Evolutionary conservation across 139 green algal genomes (phyloP).

Genomic region (Dunaliella primolecta): DNA sequence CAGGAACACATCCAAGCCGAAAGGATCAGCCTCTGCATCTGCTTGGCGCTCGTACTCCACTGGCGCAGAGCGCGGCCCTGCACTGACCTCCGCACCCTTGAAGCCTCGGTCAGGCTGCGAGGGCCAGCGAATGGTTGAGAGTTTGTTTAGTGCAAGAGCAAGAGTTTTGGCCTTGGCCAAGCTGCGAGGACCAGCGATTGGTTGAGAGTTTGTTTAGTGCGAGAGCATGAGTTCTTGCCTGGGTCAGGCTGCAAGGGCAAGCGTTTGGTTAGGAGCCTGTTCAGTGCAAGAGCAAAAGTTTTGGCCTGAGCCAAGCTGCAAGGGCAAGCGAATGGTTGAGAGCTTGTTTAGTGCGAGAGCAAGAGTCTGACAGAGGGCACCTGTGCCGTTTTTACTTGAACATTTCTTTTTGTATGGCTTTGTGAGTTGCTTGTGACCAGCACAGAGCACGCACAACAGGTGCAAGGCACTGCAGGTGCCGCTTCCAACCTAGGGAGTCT

Average conservation of each 20-base stretch:
- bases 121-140: not conserved
- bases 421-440: too few relatives aligned
- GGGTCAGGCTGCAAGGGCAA: not conserved
- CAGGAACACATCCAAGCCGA: slow-evolving; percentile 92
- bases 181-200: not conserved
- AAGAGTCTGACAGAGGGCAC: too few relatives aligned
- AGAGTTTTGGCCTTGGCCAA: not conserved
- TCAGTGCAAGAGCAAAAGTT: not conserved
- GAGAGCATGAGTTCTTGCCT: not conserved
- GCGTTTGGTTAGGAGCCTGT: not conserved
- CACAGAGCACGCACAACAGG: too few relatives aligned
- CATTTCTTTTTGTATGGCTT: too few relatives aligned
- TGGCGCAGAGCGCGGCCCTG: slow-evolving; percentile 21
- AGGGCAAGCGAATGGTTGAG: too few relatives aligned
- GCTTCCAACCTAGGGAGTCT: too few relatives aligned
- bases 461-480: too few relatives aligned
- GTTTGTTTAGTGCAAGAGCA: not conserved
- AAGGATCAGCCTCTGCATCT: slow-evolving; percentile 83
- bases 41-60: slow-evolving; percentile 88
- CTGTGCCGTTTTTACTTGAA: too few relatives aligned
- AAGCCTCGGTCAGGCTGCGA: slow-evolving; percentile 84
- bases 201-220: not conserved
- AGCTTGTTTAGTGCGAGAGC: too few relatives aligned
- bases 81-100: slow-evolving; percentile 29
- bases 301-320: too few relatives aligned